These are phyloP conservation scores for Podaxis sp. DNA, from an alignment of 768 basidiomycete genomes.

Conservation along the genomic window DNA sequence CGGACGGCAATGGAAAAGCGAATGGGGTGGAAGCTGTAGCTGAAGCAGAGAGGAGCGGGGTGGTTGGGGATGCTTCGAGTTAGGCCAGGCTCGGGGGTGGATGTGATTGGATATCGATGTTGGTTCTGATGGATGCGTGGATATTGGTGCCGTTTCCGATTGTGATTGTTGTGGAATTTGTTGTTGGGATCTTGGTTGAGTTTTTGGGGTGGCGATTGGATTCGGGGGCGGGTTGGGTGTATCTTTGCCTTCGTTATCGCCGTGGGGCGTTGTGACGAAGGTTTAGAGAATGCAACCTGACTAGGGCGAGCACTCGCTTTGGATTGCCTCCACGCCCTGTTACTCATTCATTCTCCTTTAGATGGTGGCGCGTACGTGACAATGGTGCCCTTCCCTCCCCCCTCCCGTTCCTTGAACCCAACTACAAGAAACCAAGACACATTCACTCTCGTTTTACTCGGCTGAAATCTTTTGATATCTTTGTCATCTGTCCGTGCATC, in stretches of 20 bases:
- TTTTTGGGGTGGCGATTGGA: neutral
- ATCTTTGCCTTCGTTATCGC: too few species aligned
- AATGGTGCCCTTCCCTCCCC: neutral
- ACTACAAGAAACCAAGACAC: neutral
- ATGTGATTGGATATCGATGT: constrained; percentile 1
- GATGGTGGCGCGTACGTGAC: neutral
- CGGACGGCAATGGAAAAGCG: neutral
- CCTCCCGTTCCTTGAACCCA: neutral
- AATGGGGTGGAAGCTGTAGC: neutral
- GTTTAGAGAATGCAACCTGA: too few species aligned
- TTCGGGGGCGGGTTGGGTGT: neutral
- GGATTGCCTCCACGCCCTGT: neutral
- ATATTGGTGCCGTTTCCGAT: constrained; percentile 7
- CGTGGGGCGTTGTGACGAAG: too few species aligned
- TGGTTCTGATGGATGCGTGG: neutral
- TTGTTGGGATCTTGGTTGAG: constrained; percentile 7
- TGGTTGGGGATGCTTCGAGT: constrained; percentile 4
- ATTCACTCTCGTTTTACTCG: neutral
- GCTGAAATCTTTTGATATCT: neutral
- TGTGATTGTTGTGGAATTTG: constrained; percentile 3
- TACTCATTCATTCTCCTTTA: neutral
- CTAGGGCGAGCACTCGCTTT: too few species aligned
- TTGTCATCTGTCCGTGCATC: neutral
- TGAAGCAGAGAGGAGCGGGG: too few species aligned
- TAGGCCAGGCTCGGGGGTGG: constrained; percentile 14